Percentiles rank a stretch among this genome's conserved stretches.
These are phyloP conservation scores for Tylopilus subfusipes DNA, from an alignment of 768 basidiomycete species.

Conservation along the genomic window DNA sequence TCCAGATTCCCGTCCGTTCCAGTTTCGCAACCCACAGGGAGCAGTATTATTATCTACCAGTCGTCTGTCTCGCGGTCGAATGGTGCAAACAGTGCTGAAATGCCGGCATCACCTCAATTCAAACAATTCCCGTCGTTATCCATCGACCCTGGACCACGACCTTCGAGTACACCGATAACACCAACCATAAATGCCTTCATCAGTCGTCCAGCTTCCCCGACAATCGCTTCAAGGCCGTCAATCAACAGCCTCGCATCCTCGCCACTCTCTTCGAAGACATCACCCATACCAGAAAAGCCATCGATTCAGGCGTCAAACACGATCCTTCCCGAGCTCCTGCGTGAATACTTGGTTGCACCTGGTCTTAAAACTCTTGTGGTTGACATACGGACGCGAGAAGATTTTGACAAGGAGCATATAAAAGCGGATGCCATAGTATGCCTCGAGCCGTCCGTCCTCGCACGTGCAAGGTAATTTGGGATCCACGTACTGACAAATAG, in stretches of 20 bases:
- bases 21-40: slow-evolving; percentile 38
- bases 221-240: slow-evolving; percentile 43
- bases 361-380: slow-evolving; percentile 66
- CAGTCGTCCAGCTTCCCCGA: slow-evolving; percentile 64
- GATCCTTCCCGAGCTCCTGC: slow-evolving; percentile 56
- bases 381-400: slow-evolving; percentile 76
- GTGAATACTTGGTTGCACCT: slow-evolving; percentile 49
- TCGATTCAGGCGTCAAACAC: slow-evolving; percentile 59
- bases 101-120: slow-evolving; percentile 28
- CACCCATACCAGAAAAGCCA: slow-evolving; percentile 33
- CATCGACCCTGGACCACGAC: slow-evolving; percentile 50
- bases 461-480: slow-evolving; percentile 57
- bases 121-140: slow-evolving; percentile 41
- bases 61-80: slow-evolving; percentile 28
- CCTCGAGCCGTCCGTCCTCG: slow-evolving; percentile 76
- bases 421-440: slow-evolving; percentile 68
- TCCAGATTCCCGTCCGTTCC: slow-evolving; percentile 51
- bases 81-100: slow-evolving; percentile 31
- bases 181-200: slow-evolving; percentile 52
- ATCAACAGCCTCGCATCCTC: slow-evolving; percentile 35
- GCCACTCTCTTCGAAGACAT: slow-evolving; percentile 30
- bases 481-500: not conserved
- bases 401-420: slow-evolving; percentile 75
- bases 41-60: slow-evolving; percentile 14
- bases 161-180: slow-evolving; percentile 69